Evolutionary conservation across 2,329 filamentous ascomycete genomes (phyloP).

Genomic region (Teratosphaeria viscida): DNA sequence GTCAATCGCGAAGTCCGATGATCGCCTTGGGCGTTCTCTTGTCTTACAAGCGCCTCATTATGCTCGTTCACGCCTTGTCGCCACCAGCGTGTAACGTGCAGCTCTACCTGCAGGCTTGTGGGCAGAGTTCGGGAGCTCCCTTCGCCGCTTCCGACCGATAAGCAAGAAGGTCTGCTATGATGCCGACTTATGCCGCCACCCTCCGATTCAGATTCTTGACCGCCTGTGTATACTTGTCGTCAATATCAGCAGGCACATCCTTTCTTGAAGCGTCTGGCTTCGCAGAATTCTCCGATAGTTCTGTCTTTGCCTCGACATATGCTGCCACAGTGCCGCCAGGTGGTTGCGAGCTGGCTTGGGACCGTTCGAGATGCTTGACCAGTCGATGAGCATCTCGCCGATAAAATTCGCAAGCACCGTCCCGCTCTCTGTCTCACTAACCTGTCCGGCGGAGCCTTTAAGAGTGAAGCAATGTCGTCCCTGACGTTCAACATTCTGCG

Average conservation of each 20-base stretch:
- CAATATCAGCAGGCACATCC: background rate
- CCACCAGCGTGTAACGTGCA: background rate
- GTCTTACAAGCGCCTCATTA: background rate
- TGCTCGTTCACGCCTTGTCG: background rate
- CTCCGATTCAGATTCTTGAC: background rate
- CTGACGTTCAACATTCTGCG: background rate
- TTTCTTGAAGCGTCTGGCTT: background rate
- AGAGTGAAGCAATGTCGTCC: background rate
- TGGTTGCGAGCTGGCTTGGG: background rate
- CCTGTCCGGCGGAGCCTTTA: background rate
- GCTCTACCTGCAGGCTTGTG: background rate
- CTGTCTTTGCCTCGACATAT: background rate
- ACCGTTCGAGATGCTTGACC: background rate
- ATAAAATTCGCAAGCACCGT: background rate
- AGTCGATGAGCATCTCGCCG: background rate
- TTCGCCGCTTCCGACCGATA: background rate
- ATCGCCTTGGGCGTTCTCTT: background rate
- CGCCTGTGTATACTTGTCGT: background rate
- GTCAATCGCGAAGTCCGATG: background rate
- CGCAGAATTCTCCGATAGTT: background rate
- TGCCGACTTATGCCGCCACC: background rate
- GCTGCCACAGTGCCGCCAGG: background rate
- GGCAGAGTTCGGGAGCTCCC: background rate
- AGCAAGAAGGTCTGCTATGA: background rate
- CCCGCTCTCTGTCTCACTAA: background rate